Conservation (phyloP, 2,329 filamentous ascomycete species). For the Hypoxylon sp. region DNA sequence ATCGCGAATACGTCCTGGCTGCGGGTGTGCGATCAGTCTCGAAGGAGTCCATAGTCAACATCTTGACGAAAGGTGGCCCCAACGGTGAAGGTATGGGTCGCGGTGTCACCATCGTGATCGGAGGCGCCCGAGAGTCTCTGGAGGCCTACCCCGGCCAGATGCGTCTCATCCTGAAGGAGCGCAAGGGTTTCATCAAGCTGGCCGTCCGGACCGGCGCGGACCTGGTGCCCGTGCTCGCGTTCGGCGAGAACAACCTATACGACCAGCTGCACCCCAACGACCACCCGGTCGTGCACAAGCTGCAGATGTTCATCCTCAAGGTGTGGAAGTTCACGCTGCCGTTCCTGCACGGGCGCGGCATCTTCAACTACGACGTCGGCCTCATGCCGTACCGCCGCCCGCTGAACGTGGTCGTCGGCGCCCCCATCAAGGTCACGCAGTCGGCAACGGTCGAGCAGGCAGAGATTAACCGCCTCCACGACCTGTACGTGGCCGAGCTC, state of each 20-base stretch:
- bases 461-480: conserved; percentile 85
- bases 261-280: conserved; percentile 83
- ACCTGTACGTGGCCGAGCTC: conserved; percentile 80
- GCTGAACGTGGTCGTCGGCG: conserved; percentile 89
- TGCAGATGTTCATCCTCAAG: conserved; percentile 87
- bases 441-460: conserved; percentile 73
- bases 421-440: conserved; percentile 77
- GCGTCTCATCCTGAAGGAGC: conserved; percentile 81
- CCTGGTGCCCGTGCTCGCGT: conserved; percentile 89
- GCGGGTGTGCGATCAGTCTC: conserved; percentile 91
- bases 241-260: conserved; percentile 97
- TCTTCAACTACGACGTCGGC: conserved; percentile 98
- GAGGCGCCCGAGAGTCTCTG: conserved; percentile 90
- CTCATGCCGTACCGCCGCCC: conserved; percentile 92
- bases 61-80: conserved; percentile 81
- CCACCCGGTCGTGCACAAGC: conserved; percentile 81
- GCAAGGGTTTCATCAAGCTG: conserved; percentile 94
- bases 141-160: conserved; percentile 84
- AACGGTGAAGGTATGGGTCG: conserved; percentile 89
- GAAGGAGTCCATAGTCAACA: conserved; percentile 89
- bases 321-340: conserved; percentile 93
- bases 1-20: conserved; percentile 91
- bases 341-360: conserved; percentile 86
- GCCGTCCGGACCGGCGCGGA: conserved; percentile 93
- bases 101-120: conserved; percentile 96